These are phyloP conservation scores for Limnomonas spitsbergensis DNA, from an alignment of 139 green algal genomes.

Conservation along the genomic window DNA sequence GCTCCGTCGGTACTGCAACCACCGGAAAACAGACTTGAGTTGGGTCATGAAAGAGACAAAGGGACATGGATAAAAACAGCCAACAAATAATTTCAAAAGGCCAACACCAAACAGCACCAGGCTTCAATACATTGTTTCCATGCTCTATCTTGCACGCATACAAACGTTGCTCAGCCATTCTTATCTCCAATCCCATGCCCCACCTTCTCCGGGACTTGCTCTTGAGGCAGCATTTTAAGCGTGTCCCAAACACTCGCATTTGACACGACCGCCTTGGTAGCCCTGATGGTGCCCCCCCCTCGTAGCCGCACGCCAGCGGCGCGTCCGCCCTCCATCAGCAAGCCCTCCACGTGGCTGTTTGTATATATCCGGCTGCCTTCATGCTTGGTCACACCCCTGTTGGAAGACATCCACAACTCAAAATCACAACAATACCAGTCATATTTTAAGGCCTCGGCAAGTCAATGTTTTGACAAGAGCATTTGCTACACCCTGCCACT, in stretches of 20 bases:
- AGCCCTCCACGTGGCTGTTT: constrained; percentile 75
- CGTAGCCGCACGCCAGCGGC: constrained; percentile 58
- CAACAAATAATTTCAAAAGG: no score
- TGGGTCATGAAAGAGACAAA: no score
- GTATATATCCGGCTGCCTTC: constrained; percentile 74
- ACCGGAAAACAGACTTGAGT: no score
- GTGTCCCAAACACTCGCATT: constrained; percentile 88
- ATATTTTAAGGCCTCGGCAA: background rate
- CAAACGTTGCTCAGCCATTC: background rate
- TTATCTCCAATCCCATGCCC: constrained; percentile 3
- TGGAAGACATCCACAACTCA: no score
- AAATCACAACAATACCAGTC: background rate
- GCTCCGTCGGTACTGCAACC: constrained; percentile 37
- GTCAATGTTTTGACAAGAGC: no score
- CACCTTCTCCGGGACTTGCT: constrained; percentile 34
- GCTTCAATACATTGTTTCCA: no score
- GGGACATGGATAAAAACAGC: no score
- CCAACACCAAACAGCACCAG: no score
- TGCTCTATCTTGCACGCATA: no score
- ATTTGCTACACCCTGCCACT: no score
- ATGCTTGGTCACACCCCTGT: constrained; percentile 79
- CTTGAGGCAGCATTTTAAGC: constrained; percentile 68
- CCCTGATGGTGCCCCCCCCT: constrained; percentile 29
- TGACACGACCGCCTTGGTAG: constrained; percentile 57
- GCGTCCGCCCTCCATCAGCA: constrained; percentile 51